Conservation (phyloP, 1,284 basidiomycete genomes). For the Athelia sp. region DNA sequence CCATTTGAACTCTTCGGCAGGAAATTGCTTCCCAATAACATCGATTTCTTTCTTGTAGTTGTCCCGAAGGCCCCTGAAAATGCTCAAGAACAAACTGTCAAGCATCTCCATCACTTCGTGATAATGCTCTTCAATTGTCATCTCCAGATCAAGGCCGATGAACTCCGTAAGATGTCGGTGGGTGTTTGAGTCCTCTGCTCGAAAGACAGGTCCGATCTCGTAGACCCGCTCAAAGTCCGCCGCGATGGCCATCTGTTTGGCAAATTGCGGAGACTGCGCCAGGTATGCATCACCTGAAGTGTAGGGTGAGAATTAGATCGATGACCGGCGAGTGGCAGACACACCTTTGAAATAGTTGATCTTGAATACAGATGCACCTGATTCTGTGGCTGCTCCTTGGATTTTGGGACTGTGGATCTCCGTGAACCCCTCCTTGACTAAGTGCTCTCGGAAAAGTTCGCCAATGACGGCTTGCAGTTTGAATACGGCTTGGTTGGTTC, state of each 20-base stretch:
- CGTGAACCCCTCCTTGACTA: conserved; percentile 75
- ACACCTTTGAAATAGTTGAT: conserved; percentile 95
- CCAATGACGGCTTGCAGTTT: conserved; percentile 86
- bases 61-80: conserved; percentile 80
- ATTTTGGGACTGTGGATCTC: conserved; percentile 99
- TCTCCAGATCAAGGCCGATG: conserved; percentile 98
- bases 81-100: conserved; percentile 77
- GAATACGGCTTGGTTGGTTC: conserved; percentile 97
- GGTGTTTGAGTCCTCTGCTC: conserved; percentile 97
- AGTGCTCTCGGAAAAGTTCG: conserved; percentile 84
- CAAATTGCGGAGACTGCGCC: conserved; percentile 95
- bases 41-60: conserved; percentile 81
- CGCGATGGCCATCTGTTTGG: conserved; percentile 99
- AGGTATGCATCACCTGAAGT: conserved; percentile 79
- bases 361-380: conserved; percentile 96
- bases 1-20: conserved; percentile 89
- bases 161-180: conserved; percentile 99
- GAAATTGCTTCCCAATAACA: conserved; percentile 82
- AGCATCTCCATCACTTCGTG: conserved; percentile 92
- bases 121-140: conserved; percentile 98
- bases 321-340: conserved; percentile 8
- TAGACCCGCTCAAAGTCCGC: conserved; percentile 98
- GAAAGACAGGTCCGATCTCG: conserved; percentile 95
- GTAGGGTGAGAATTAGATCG: neutral
- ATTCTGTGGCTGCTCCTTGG: conserved; percentile 96